Conservation (phyloP, 1,139 yeast species). For the Debaryomyces subglobosus region DNA sequence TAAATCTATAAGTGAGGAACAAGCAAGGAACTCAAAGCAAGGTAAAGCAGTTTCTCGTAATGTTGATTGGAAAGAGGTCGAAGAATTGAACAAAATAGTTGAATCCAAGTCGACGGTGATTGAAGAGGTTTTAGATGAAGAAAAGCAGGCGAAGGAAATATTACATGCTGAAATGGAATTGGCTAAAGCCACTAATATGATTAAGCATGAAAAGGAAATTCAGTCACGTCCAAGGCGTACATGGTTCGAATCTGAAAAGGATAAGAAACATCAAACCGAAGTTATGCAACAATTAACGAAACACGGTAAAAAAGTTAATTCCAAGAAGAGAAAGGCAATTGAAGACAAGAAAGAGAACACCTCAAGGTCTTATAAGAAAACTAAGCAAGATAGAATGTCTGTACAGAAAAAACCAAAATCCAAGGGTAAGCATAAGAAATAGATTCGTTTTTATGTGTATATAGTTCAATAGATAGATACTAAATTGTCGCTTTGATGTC, state of each 20-base stretch:
- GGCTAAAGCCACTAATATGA: conserved; percentile 78
- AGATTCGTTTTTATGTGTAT: background rate
- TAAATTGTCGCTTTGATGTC: conserved; percentile 1
- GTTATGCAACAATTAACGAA: conserved; percentile 50
- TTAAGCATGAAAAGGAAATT: conserved; percentile 82
- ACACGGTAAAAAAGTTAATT: conserved; percentile 48
- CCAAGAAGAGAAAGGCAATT: conserved; percentile 62
- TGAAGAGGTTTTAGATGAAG: conserved; percentile 83
- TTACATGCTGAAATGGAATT: conserved; percentile 90
- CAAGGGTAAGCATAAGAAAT: conserved; percentile 7
- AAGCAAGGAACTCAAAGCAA: conserved; percentile 36
- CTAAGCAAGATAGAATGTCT: conserved; percentile 60
- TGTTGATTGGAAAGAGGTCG: conserved; percentile 85
- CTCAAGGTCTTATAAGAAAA: conserved; percentile 67
- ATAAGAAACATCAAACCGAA: conserved; percentile 56
- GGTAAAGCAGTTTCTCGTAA: conserved; percentile 78
- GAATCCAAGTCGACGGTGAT: conserved; percentile 61
- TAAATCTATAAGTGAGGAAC: conserved; percentile 54
- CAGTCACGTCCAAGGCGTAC: conserved; percentile 91
- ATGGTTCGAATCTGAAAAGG: conserved; percentile 86
- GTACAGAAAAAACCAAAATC: conserved; percentile 15
- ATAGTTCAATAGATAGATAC: conserved; percentile 2
- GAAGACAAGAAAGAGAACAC: conserved; percentile 51
- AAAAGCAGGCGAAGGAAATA: conserved; percentile 83
- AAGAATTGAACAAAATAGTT: conserved; percentile 61